Evolutionary conservation across 306 rosid genomes (phyloP), one percentile per base, ranked within the genome.

Genomic region (Morella rubra): DNA sequence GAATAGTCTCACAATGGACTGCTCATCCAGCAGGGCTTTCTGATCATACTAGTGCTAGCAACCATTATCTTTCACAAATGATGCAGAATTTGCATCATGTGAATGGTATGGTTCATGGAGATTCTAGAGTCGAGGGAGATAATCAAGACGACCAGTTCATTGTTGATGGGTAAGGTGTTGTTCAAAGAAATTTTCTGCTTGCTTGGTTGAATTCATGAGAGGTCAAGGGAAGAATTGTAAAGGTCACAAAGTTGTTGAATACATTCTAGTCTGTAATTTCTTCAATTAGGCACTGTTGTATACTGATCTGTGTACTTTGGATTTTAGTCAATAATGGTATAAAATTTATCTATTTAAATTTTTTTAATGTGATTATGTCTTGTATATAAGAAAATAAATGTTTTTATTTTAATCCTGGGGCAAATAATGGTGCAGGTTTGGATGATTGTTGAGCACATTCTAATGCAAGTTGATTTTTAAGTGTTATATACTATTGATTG

Each of bases 51-150:
- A 86, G 92, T 81, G 89, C 98, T 61, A 92, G 90, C 82, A 95
- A 88, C 81, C 97, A 95, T 83, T 95, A 92, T 77, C 83, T 95
- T 75, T 90, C 97, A 59, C 97, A 95, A 46, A 89, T 95, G 97
- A 95, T 92, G 96, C 98, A 94, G 85, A 94, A 84, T 82, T 79
- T 94, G 89, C 96, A 94, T 81, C 97, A 94, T 80, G 98, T 94
- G 69, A 91, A 87, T 50, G 89, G 92, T 24, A 87, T 91, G 76
- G 97, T 89, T 81, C 95, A 92, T 45, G 91, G 83, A 3, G 98
- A 87, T 84, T 50, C 97, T 20, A 87, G 97, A 89, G 97, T 90
- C 73, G 97, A 92, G 12, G 96, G 92, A 65, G 98, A 95, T 72
- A 92, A 90, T 89, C 97, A 95, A 76, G 98, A 89, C 61, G 96